Base-by-base conservation (phyloP, 2,329 filamentous ascomycete species). In the Cladobotryum protrusum region DNA sequence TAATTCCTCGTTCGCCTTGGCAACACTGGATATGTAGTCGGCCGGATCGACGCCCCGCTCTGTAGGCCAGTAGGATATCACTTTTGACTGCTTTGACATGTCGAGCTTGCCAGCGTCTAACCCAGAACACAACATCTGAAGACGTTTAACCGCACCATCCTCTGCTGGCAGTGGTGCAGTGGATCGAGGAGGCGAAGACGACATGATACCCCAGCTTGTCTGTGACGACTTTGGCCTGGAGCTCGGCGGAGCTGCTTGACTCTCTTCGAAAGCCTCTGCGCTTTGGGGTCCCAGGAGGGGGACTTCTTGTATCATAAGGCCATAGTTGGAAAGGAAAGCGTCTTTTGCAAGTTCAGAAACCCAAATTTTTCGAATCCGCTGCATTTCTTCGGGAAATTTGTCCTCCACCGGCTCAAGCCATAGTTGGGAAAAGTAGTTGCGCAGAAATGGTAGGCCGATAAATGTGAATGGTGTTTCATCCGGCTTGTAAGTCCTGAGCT, bases 1-100 rank as follows among this genome's bases (percentile, higher is more conserved):
- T 52, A 67, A 63, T 35, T 61, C 66, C 3, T 67, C 67, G 7
- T 61, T 64, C 5, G 66, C 68, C 12, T 63, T 50, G 6, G 64
- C 62, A 17, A 72, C 63, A 36, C 67, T 71, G 14, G 71, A 72
- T 3, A 69, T 52, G 48, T 74, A 74, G 37, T 61, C 58, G 5
- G 61, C 58, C 2, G 63, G 63, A 15, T 62, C 58, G 3, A 65
- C 57, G 15, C 68, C 71, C 7, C 65, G 65, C 43, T 70, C 61
- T 2, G 60, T 57, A 1, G 71, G 71, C 71, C 71, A 74, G 52
- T 64, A 64, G 5, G 65, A 61, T 1, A 74, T 57, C 1, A 72
- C 50, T 4, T 54, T 59, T 2, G 64, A 60, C 20, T 59, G 56
- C 33, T 62, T 64, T 15, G 59, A 57, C 6, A 56, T 52, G 5